Base-by-base conservation (phyloP, 2,329 filamentous ascomycete species). In the Pseudocercospora ulei region DNA sequence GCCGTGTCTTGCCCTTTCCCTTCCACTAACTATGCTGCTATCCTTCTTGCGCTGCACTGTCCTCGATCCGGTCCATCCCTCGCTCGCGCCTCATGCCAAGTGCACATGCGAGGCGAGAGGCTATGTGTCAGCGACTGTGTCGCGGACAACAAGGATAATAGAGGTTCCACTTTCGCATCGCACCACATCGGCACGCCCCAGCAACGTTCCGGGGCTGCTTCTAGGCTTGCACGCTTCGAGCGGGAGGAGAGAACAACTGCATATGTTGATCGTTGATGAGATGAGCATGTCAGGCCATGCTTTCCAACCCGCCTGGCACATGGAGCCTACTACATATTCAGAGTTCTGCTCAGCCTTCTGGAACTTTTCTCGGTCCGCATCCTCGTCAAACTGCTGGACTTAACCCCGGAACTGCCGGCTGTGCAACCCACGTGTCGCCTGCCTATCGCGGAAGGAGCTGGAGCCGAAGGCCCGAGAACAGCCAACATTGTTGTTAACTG, bases 161-260 rank as follows among this genome's bases (percentile, higher is more conserved):
- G 12, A 11, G 24, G 28, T 18, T 31, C 28, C 28, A 18, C 28
- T 18, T 31, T 31, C 28, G 28, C 28, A 18, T 31, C 14, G 28
- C 19, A 18, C 17, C 29, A 33, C 29, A 9, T n/a, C 22, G 17
- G 17, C 12, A 33, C 16, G 17, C 17, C 12, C 17, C 4, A 18
- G 28, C 16, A 31, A 13, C 29, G 17, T n/a, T 19, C 29, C 29
- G 29, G 14, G 16, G 12, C 27, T 18, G n/a, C 27, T 30, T 17
- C 27, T 30, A 17, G 27, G 13, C 12, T 9, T 30, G 27, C 12
- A 30, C n/a, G 27, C 9, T n/a, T 14, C 27, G 27, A 30, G 27
- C 9, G 16, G 14, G 16, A 30, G n/a, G n/a, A n/a, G n/a, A n/a
- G n/a, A n/a, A n/a, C n/a, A n/a, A n/a, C n/a, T 7, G 16, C 14